Evolutionary conservation across 441 rosid genomes (phyloP).

Genomic region (Pelargonium australe): DNA sequence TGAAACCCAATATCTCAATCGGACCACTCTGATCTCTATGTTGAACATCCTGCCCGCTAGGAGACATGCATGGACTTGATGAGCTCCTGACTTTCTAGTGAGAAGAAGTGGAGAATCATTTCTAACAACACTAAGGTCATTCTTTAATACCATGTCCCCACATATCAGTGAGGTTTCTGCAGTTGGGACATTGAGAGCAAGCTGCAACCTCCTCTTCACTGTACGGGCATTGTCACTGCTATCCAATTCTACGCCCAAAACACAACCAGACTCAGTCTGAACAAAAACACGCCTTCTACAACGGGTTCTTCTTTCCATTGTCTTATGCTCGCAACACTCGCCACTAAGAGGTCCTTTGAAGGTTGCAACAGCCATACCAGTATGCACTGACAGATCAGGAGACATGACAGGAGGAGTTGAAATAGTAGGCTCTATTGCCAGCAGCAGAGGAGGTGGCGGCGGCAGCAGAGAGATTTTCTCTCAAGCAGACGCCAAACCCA

Average conservation of each 20-base stretch:
- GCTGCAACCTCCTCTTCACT: slow-evolving; percentile 24
- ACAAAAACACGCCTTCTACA: slow-evolving; percentile 19
- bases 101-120: slow-evolving; percentile 22
- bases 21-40: slow-evolving; percentile 22
- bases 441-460: slow-evolving; percentile 40
- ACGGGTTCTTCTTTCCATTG: slow-evolving; percentile 16
- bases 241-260: slow-evolving; percentile 22
- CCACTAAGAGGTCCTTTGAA: slow-evolving; percentile 18
- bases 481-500: slow-evolving; percentile 43
- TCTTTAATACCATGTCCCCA: slow-evolving; percentile 19
- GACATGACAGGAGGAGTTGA: slow-evolving; percentile 36
- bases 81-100: slow-evolving; percentile 17
- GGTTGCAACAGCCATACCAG: slow-evolving; percentile 16
- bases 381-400: slow-evolving; percentile 27
- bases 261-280: slow-evolving; percentile 24
- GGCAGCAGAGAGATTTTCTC: slow-evolving; percentile 47
- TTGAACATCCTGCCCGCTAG: slow-evolving; percentile 22
- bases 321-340: slow-evolving; percentile 8
- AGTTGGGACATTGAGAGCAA: slow-evolving; percentile 24
- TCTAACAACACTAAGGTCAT: slow-evolving; percentile 15
- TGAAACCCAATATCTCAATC: slow-evolving; percentile 19
- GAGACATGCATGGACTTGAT: slow-evolving; percentile 26
- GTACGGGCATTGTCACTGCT: slow-evolving; percentile 24
- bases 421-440: slow-evolving; percentile 23
- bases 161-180: slow-evolving; percentile 22